These are phyloP conservation scores for Nemania serpens DNA, from an alignment of 2,329 filamentous ascomycete genomes.

Conservation along the genomic window DNA sequence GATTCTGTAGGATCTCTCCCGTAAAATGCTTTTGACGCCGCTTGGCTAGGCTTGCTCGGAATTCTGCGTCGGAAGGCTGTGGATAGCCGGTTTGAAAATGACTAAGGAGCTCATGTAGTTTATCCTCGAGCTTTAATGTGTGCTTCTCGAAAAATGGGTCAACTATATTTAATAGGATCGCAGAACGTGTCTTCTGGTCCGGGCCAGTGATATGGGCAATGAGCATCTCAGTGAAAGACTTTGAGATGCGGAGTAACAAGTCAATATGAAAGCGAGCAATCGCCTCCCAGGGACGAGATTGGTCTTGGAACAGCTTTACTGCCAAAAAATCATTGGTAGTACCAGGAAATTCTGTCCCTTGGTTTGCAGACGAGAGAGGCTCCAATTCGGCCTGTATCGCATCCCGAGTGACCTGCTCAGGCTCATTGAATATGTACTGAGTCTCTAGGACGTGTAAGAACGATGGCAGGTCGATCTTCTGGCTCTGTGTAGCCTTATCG, in stretches of 20 bases:
- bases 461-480: slow-evolving; percentile 26
- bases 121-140: slow-evolving; percentile 37
- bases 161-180: slow-evolving; percentile 34
- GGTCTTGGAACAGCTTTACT: slow-evolving; percentile 47
- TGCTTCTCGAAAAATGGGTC: slow-evolving; percentile 39
- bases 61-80: slow-evolving; percentile 42
- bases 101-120: slow-evolving; percentile 47
- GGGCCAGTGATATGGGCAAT: slow-evolving; percentile 42
- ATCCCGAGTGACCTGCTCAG: slow-evolving; percentile 31
- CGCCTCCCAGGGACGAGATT: slow-evolving; percentile 45
- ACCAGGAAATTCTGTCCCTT: slow-evolving; percentile 49
- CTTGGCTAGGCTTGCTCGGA: slow-evolving; percentile 29
- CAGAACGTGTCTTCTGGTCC: slow-evolving; percentile 32
- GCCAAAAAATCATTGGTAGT: slow-evolving; percentile 44
- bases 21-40: slow-evolving; percentile 25
- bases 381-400: slow-evolving; percentile 37
- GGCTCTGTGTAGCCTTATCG: slow-evolving; percentile 52
- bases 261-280: slow-evolving; percentile 46
- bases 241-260: slow-evolving; percentile 37
- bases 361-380: slow-evolving; percentile 43
- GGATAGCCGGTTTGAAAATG: slow-evolving; percentile 45
- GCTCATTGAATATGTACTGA: slow-evolving; percentile 40
- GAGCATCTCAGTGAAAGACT: slow-evolving; percentile 45
- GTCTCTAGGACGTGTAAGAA: slow-evolving; percentile 41
- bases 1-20: slow-evolving; percentile 24